Base-by-base conservation (phyloP, 345 rosid genomes). In the Cochlearia excelsa region DNA sequence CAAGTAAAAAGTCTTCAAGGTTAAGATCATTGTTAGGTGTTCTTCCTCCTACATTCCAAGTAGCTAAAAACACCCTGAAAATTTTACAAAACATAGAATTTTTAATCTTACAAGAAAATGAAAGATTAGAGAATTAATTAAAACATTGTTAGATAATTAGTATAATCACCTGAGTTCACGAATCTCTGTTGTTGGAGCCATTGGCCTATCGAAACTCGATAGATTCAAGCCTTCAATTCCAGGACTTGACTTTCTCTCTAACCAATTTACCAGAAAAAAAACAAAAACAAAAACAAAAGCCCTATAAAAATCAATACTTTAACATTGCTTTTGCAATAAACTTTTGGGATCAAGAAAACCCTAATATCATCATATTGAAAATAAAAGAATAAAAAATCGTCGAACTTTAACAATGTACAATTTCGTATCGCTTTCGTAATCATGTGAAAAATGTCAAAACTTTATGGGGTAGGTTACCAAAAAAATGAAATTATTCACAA, bases 1-100 rank as follows among this genome's bases (percentile, higher is more conserved):
- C 84, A 46, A 82, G 87, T 74, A 93, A 72, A 69, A 93, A 89
- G 58, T 87, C 88, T 77, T 93, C 95, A 6, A 89, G 87, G 75
- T 85, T 85, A 53, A 93, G 81, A 65, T 75, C 79, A 38, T 47
- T 63, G 46, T 67, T 77, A n/a, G 99, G 99, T 38, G 95, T 57
- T 74, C 71, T 87, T 45, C 99, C 99, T 71, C 90, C 99, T 26
- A 93, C 96, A 59, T 93, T 93, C 99, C 99, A 89, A 6, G 99
- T 93, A 37, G 92, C 85, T 7, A 77, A 79, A 74, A 79, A 85
- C 48, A 93, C 74, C 78, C 99, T 93, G 80, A 70, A 67, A 68
- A 46, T 47, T 50, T 50, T 27, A 54, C 60, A 27, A 3, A 33
- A 66, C 35, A 49, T 9, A 33, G 10, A 34, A 7, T 62, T 7